These are phyloP conservation scores for Ogataea ramenticola DNA, from an alignment of 805 yeast genomes.

Conservation along the genomic window DNA sequence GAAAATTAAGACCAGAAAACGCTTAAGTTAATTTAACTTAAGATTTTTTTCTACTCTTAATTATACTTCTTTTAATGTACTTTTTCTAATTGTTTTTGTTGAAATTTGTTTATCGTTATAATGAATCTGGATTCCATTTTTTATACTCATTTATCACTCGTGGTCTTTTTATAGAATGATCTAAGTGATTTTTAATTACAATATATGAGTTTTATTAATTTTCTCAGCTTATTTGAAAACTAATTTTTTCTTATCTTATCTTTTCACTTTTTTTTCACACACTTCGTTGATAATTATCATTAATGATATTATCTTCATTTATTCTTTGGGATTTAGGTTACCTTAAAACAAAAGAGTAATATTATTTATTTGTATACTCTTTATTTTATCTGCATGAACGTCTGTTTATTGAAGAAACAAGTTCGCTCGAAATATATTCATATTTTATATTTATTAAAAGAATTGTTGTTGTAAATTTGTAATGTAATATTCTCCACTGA, in stretches of 20 bases:
- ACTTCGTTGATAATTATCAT: background rate
- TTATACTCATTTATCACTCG: background rate
- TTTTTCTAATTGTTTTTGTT: background rate
- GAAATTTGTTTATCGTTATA: background rate
- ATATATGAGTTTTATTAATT: background rate
- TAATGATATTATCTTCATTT: background rate
- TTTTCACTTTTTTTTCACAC: background rate
- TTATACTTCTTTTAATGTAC: background rate
- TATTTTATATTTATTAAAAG: background rate
- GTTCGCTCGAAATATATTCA: slow-evolving; percentile 14
- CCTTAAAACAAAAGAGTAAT: background rate
- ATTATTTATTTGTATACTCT: slow-evolving; percentile 2
- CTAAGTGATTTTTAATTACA: background rate
- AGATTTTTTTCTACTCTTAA: background rate
- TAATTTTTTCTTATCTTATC: background rate
- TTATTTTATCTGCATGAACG: slow-evolving; percentile 23
- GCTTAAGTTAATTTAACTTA: slow-evolving; percentile 37
- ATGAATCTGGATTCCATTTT: background rate
- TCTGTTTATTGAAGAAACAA: slow-evolving; percentile 35
- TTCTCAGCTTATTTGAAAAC: background rate
- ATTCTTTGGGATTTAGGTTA: slow-evolving; percentile 1
- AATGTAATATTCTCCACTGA: too few species aligned
- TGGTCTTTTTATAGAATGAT: slow-evolving; percentile 12
- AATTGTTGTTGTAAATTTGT: too few species aligned
- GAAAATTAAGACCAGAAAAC: slow-evolving; percentile 99